Conservation (phyloP, 192 early-diverging fungal genomes). For the Podila epigama region DNA sequence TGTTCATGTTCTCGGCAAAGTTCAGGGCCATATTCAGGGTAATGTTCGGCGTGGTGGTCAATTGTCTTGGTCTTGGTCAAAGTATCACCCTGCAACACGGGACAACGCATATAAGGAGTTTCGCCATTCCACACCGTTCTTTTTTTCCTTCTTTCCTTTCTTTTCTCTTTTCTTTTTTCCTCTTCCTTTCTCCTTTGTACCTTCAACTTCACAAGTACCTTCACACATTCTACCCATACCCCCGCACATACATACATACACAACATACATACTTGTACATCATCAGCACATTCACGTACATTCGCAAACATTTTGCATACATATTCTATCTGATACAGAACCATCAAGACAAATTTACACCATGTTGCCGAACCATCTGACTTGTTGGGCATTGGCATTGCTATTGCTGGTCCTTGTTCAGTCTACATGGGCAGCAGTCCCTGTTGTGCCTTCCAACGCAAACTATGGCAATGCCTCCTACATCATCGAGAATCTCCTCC, state of each 20-base stretch:
- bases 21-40: too few species aligned
- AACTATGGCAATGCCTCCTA: background rate
- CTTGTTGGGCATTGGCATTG: too few species aligned
- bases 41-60: too few species aligned
- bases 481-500: slow-evolving; percentile 26
- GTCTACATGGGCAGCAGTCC: background rate
- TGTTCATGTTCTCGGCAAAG: too few species aligned
- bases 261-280: too few species aligned
- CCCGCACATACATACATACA: background rate
- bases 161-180: background rate
- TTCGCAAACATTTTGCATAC: too few species aligned
- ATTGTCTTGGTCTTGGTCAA: too few species aligned
- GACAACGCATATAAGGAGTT: background rate
- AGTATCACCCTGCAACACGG: too few species aligned
- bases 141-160: background rate
- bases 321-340: too few species aligned
- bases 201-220: background rate
- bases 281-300: too few species aligned
- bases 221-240: background rate
- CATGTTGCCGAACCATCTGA: too few species aligned
- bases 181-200: background rate
- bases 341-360: too few species aligned
- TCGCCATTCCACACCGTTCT: background rate
- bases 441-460: background rate
- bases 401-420: slow-evolving; percentile 5